These are phyloP conservation scores for Pleomassaria siparia DNA, from an alignment of 2,329 filamentous ascomycete genomes.

Conservation along the genomic window DNA sequence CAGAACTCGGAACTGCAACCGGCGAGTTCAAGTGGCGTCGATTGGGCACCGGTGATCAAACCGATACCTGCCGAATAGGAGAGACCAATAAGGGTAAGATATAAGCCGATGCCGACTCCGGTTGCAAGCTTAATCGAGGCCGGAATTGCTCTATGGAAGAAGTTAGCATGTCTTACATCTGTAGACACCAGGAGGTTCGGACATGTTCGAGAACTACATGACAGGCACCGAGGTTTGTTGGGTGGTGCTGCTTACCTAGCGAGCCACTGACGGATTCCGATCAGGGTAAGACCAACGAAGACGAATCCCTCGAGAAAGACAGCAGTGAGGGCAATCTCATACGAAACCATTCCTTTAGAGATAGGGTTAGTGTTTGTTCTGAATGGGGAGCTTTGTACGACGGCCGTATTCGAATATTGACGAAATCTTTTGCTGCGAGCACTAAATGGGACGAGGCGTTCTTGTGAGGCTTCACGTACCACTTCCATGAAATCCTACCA, in stretches of 20 bases:
- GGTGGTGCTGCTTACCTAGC: neutral
- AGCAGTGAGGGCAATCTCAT: slow-evolving; percentile 75
- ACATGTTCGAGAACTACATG: neutral
- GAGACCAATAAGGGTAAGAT: slow-evolving; percentile 73
- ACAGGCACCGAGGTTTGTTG: neutral
- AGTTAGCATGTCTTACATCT: slow-evolving; percentile 44
- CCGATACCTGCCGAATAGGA: slow-evolving; percentile 84
- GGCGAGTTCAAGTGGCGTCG: slow-evolving; percentile 72
- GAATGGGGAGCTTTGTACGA: slow-evolving; percentile 1
- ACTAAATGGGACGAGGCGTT: slow-evolving; percentile 8
- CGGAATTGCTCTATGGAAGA: slow-evolving; percentile 65
- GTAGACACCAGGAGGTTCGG: neutral
- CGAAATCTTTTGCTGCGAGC: neutral
- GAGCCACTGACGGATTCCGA: slow-evolving; percentile 75
- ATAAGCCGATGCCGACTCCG: slow-evolving; percentile 82
- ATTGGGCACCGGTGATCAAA: slow-evolving; percentile 66
- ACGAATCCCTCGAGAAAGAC: slow-evolving; percentile 88
- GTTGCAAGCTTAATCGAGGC: slow-evolving; percentile 84
- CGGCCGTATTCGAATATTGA: neutral
- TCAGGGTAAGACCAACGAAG: slow-evolving; percentile 75
- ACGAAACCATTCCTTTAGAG: slow-evolving; percentile 61
- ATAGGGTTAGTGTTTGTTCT: slow-evolving; percentile 18
- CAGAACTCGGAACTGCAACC: slow-evolving; percentile 64
- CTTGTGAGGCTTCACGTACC: slow-evolving; percentile 46
- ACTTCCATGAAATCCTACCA: slow-evolving; percentile 75